Evolutionary conservation across 805 yeast genomes (phyloP).

Genomic region (Torulaspora indica): DNA sequence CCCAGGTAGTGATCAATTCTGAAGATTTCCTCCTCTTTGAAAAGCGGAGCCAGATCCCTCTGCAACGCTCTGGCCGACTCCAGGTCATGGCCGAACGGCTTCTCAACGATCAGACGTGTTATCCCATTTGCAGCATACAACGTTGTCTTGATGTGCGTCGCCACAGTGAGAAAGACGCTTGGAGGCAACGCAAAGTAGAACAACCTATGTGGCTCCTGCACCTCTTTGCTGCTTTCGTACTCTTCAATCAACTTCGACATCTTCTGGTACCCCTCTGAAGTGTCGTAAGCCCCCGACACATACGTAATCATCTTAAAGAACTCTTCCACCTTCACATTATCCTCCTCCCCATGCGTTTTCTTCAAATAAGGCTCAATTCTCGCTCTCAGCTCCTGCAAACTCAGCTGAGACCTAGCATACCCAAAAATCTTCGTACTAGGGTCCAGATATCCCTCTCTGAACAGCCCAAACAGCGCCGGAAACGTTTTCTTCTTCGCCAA

Average conservation of each 20-base stretch:
- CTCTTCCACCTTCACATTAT: constrained; percentile 45
- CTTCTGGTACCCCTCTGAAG: constrained; percentile 62
- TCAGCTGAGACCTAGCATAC: constrained; percentile 80
- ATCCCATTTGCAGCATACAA: constrained; percentile 65
- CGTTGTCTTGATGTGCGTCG: constrained; percentile 61
- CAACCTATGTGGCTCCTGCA: constrained; percentile 63
- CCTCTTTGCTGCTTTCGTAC: constrained; percentile 50
- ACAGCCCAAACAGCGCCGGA: constrained; percentile 76
- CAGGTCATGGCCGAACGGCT: constrained; percentile 95
- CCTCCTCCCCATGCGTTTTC: constrained; percentile 43
- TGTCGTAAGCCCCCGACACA: constrained; percentile 74
- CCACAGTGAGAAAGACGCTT: constrained; percentile 77
- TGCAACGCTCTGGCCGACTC: constrained; percentile 74
- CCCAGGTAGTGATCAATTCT: constrained; percentile 98
- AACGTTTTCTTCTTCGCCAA: constrained; percentile 93
- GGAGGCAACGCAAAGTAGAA: constrained; percentile 96
- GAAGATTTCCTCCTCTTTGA: constrained; percentile 85
- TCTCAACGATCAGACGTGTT: constrained; percentile 85
- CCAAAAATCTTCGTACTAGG: constrained; percentile 72
- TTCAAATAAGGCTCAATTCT: constrained; percentile 63
- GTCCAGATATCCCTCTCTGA: constrained; percentile 73
- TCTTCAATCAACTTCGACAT: constrained; percentile 52
- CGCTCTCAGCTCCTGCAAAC: constrained; percentile 58
- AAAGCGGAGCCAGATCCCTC: constrained; percentile 71
- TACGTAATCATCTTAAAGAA: constrained; percentile 67